A percentile compares a stretch with the other conserved stretches of the same genome.
Evolutionary conservation across 2,329 filamentous ascomycete species (phyloP).

Genomic region (Fusarium sororula): DNA sequence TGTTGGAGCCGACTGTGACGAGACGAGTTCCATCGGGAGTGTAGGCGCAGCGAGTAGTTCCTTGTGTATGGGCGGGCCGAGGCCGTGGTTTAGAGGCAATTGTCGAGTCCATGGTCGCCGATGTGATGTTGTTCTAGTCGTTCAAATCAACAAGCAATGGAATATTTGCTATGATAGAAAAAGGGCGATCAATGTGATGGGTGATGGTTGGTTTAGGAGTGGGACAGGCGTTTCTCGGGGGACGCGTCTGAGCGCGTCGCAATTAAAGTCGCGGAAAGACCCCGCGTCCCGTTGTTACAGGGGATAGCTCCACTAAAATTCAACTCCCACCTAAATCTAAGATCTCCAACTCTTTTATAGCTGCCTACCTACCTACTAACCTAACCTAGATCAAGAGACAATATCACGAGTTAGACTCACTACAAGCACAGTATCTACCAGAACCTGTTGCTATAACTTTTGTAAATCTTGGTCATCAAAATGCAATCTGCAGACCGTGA

Average conservation of each 20-base stretch:
- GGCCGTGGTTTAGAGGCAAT: slow-evolving; percentile 61
- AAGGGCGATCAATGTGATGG: slow-evolving; percentile 11
- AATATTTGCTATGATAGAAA: background rate
- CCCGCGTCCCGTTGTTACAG: slow-evolving; percentile 38
- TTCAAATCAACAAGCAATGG: slow-evolving; percentile 15
- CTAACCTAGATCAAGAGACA: slow-evolving; percentile 19
- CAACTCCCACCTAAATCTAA: slow-evolving; percentile 6
- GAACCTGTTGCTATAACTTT: background rate
- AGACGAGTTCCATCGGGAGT: slow-evolving; percentile 88
- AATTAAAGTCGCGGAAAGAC: slow-evolving; percentile 48
- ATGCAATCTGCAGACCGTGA: slow-evolving; percentile 77
- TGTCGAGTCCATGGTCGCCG: slow-evolving; percentile 46
- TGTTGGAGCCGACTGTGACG: slow-evolving; percentile 92
- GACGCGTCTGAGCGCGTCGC: slow-evolving; percentile 55
- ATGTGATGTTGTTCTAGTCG: background rate
- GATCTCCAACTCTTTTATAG: slow-evolving; percentile 13
- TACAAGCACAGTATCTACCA: background rate
- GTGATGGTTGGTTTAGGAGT: slow-evolving; percentile 13
- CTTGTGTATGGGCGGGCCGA: slow-evolving; percentile 81
- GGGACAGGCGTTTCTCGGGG: slow-evolving; percentile 33
- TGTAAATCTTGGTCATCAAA: slow-evolving; percentile 41
- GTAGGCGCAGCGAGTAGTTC: slow-evolving; percentile 87
- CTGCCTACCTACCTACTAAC: slow-evolving; percentile 12
- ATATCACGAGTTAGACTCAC: background rate
- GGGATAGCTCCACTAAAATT: slow-evolving; percentile 28